A percentile compares a stretch with the other conserved stretches of the same genome.
phyloP scores from a whole-genome alignment of 768 basidiomycete genomes.

The Rhodotorula taiwanensis region DNA sequence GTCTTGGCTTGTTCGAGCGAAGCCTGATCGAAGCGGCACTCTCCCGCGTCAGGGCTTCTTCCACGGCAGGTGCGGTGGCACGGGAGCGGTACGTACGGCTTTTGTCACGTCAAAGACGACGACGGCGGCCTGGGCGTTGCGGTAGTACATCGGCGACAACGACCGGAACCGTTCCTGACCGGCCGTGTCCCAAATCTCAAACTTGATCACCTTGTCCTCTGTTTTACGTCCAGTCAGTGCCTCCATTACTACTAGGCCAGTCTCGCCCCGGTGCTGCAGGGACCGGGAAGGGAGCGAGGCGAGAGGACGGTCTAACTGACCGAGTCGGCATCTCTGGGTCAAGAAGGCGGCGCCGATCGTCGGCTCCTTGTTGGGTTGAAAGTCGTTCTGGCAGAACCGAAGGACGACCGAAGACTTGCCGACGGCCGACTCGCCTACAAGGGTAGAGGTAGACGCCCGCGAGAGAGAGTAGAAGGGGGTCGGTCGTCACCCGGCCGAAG shows the following conservation, averaged over 20 bases:
- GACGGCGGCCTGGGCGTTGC: conserved; percentile 77
- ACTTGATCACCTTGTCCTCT: conserved; percentile 63
- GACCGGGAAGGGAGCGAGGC: neutral
- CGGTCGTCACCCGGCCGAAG: too few relatives aligned
- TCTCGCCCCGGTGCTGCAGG: too few relatives aligned
- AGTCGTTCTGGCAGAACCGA: conserved; percentile 93
- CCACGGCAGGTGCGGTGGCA: neutral
- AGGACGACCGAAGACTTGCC: conserved; percentile 96
- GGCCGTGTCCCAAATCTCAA: conserved; percentile 95
- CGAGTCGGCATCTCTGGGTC: conserved; percentile 83
- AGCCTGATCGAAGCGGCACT: conserved; percentile 44
- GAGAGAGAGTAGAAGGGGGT: too few relatives aligned
- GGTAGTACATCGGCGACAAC: conserved; percentile 82
- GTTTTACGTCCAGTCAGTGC: too few relatives aligned
- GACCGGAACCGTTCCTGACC: conserved; percentile 97
- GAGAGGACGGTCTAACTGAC: conserved; percentile 1
- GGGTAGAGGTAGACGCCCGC: too few relatives aligned
- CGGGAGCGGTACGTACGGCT: conserved; percentile 26
- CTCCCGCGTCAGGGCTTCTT: neutral
- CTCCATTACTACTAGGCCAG: neutral
- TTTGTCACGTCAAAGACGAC: conserved; percentile 98
- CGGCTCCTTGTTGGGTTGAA: conserved; percentile 97
- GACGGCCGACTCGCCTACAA: conserved; percentile 88
- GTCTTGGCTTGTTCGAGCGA: conserved; percentile 98
- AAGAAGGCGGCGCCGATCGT: conserved; percentile 65